Conservation (phyloP, 305 asterid genomes). For the Withania somnifera region DNA sequence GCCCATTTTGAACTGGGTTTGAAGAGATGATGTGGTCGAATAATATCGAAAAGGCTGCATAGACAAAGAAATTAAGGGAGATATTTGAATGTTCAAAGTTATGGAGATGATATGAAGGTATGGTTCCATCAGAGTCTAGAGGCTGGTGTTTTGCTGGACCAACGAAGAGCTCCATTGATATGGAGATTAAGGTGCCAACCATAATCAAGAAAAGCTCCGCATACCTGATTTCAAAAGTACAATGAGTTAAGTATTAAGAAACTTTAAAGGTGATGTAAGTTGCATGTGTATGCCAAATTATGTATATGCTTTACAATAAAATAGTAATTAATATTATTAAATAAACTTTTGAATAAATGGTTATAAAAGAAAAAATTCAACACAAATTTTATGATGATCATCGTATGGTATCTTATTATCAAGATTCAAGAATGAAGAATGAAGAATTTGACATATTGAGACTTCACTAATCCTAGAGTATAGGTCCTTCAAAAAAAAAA, state of each 20-base stretch:
- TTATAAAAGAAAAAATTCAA: too few species aligned
- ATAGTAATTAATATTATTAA: too few species aligned
- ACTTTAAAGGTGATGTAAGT: too few species aligned
- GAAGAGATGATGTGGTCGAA: slow-evolving; percentile 27
- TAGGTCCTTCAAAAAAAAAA: too few species aligned
- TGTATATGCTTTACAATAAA: too few species aligned
- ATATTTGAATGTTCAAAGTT: slow-evolving; percentile 72
- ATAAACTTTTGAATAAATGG: too few species aligned
- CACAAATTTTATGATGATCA: too few species aligned
- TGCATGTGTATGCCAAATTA: too few species aligned
- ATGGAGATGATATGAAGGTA: slow-evolving; percentile 65
- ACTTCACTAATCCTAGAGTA: too few species aligned
- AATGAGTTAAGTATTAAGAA: background rate
- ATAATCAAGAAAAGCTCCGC: slow-evolving; percentile 55
- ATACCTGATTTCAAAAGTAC: slow-evolving; percentile 22
- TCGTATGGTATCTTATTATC: too few species aligned
- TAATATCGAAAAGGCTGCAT: slow-evolving; percentile 41
- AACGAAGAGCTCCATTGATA: slow-evolving; percentile 19
- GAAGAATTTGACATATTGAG: too few species aligned
- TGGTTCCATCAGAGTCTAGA: slow-evolving; percentile 53
- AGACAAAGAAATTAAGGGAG: slow-evolving; percentile 41
- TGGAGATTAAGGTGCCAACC: slow-evolving; percentile 4
- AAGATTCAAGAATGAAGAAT: too few species aligned
- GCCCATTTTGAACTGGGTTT: slow-evolving; percentile 34
- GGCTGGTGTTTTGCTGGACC: slow-evolving; percentile 65